A percentile compares a stretch with the other conserved stretches of the same genome.
Conservation (phyloP, 2,329 filamentous ascomycete species). For the Trichoderma sp. region DNA sequence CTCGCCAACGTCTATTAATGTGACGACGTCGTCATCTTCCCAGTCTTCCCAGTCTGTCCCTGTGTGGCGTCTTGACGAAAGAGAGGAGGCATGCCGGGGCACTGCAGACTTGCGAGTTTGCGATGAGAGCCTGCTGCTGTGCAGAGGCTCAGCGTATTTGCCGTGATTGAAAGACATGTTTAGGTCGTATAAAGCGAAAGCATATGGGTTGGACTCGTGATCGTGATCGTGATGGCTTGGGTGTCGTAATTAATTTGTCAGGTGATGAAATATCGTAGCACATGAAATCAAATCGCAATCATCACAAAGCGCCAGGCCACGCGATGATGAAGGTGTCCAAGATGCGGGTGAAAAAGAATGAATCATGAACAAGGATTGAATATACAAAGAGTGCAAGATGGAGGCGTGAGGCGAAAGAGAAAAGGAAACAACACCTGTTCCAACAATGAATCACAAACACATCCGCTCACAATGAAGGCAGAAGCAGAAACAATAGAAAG, state of each 20-base stretch:
- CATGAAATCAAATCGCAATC: not conserved
- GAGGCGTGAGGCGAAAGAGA: not conserved
- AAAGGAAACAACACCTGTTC: slow-evolving; percentile 12
- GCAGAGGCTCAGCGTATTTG: slow-evolving; percentile 19
- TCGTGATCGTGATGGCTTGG: slow-evolving; percentile 11
- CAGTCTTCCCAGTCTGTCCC: slow-evolving; percentile 57
- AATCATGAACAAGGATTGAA: not conserved
- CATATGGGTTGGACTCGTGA: slow-evolving; percentile 1
- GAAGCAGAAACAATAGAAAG: slow-evolving; percentile 1
- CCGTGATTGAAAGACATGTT: slow-evolving; percentile 27
- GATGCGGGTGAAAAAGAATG: not conserved
- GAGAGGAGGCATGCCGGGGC: slow-evolving; percentile 27
- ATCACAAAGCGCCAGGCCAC: slow-evolving; percentile 25
- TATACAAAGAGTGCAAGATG: slow-evolving; percentile 1
- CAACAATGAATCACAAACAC: slow-evolving; percentile 11
- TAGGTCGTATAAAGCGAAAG: slow-evolving; percentile 13
- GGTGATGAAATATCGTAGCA: not conserved
- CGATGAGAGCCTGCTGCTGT: slow-evolving; percentile 6
- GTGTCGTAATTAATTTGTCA: slow-evolving; percentile 6
- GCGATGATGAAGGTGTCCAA: not conserved
- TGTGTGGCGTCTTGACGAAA: slow-evolving; percentile 23
- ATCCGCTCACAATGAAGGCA: not conserved
- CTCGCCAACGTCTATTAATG: slow-evolving; percentile 44
- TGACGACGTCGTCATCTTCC: slow-evolving; percentile 51
- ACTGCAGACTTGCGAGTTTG: slow-evolving; percentile 22